These are phyloP conservation scores for Amylostereum chailletii DNA, from an alignment of 1,284 basidiomycete species.

Conservation along the genomic window DNA sequence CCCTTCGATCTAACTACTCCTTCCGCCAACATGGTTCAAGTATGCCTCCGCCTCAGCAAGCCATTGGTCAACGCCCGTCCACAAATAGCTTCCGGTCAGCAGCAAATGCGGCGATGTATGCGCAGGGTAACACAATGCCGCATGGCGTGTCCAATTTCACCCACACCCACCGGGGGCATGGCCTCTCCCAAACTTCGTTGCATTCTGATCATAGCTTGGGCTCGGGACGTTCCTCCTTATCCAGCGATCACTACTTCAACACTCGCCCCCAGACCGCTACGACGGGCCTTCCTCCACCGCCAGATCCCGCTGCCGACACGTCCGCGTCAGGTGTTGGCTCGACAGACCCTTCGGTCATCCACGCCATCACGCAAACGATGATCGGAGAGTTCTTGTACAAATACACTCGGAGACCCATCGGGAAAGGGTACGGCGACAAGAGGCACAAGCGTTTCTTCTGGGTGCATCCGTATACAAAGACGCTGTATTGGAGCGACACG, in stretches of 20 bases:
- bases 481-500: constrained; percentile 92
- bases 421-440: constrained; percentile 85
- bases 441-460: constrained; percentile 97
- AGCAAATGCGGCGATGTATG: constrained; percentile 44
- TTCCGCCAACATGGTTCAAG: constrained; percentile 55
- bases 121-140: constrained; percentile 32
- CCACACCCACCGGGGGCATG: constrained; percentile 38
- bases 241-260: constrained; percentile 56
- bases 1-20: constrained; percentile 43
- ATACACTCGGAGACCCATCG: constrained; percentile 89
- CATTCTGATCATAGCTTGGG: constrained; percentile 53
- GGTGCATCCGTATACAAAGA: constrained; percentile 98
- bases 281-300: constrained; percentile 13
- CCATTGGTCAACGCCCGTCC: constrained; percentile 65
- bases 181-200: constrained; percentile 58
- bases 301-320: constrained; percentile 22
- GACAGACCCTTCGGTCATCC: constrained; percentile 84
- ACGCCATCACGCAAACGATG: constrained; percentile 99
- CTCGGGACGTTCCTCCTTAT: constrained; percentile 70
- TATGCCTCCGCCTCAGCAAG: constrained; percentile 57
- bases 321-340: constrained; percentile 23
- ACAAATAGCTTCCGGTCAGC: constrained; percentile 75
- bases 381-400: constrained; percentile 99
- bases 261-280: constrained; percentile 23
- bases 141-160: constrained; percentile 32